Evolutionary conservation across 2,329 filamentous ascomycete species (phyloP).

Genomic region (Colletotrichum cuscutae): DNA sequence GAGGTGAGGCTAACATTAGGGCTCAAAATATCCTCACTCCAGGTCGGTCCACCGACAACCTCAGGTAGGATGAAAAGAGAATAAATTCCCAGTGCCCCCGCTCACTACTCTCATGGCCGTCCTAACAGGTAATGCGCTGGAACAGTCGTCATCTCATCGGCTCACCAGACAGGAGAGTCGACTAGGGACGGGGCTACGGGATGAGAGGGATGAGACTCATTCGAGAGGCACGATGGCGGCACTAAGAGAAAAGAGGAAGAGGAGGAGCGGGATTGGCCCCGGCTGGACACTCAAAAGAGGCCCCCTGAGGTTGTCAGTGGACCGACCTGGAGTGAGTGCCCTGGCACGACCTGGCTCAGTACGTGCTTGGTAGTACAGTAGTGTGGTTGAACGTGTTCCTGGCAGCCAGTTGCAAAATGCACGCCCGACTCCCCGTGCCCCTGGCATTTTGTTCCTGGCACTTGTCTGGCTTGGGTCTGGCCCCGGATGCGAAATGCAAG

Average conservation of each 20-base stretch:
- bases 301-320: slow-evolving; percentile 4
- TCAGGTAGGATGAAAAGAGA: neutral
- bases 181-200: neutral
- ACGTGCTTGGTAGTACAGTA: no score
- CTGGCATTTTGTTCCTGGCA: slow-evolving; percentile 20
- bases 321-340: no score
- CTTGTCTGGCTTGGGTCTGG: slow-evolving; percentile 27
- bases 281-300: slow-evolving; percentile 22
- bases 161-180: neutral
- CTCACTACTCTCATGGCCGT: neutral
- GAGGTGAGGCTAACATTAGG: neutral
- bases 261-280: slow-evolving; percentile 14
- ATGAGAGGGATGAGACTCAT: neutral
- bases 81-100: neutral
- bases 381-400: neutral
- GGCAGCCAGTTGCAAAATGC: neutral
- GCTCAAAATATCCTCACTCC: neutral
- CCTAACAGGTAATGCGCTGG: neutral
- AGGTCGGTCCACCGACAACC: neutral
- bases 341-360: no score
- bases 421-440: neutral
- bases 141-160: neutral
- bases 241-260: slow-evolving; percentile 2
- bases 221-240: neutral
- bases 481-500: slow-evolving; percentile 18